Evolutionary conservation across 2,329 filamentous ascomycete genomes (phyloP).

Genomic region (Fonsecaea pedrosoi): DNA sequence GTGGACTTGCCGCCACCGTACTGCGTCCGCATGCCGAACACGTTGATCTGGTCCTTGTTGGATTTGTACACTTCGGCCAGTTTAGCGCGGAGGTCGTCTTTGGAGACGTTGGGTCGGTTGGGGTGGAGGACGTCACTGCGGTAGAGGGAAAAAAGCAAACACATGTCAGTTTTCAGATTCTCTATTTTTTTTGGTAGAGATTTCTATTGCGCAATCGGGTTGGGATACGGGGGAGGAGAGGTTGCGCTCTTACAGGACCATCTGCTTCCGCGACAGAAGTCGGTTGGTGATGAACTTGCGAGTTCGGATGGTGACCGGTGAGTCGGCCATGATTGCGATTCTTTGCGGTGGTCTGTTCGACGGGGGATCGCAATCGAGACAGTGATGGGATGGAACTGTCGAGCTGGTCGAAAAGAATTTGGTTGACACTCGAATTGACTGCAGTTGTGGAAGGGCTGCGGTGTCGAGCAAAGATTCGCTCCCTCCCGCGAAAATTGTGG

Average conservation of each 20-base stretch:
- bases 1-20: constrained; percentile 99
- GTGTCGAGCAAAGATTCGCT: constrained; percentile 27
- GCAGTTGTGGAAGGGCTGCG: constrained; percentile 11
- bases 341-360: constrained; percentile 19
- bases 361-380: constrained; percentile 29
- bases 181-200: too few relatives aligned
- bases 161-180: not conserved
- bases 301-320: constrained; percentile 84
- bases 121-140: constrained; percentile 98
- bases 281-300: constrained; percentile 99
- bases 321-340: constrained; percentile 80
- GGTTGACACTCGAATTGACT: constrained; percentile 9
- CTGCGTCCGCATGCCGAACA: constrained; percentile 98
- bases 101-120: constrained; percentile 96
- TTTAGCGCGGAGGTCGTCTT: constrained; percentile 97
- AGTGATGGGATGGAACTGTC: constrained; percentile 7
- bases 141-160: not conserved
- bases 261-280: constrained; percentile 98
- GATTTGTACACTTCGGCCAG: constrained; percentile 97
- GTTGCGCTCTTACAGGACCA: constrained; percentile 86
- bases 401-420: constrained; percentile 12
- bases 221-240: constrained; percentile 1
- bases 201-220: constrained; percentile 5
- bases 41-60: constrained; percentile 94
- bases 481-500: constrained; percentile 28